Base-by-base conservation (phyloP, 177 flowering plant genomes). In the Vitis hybrid region DNA sequence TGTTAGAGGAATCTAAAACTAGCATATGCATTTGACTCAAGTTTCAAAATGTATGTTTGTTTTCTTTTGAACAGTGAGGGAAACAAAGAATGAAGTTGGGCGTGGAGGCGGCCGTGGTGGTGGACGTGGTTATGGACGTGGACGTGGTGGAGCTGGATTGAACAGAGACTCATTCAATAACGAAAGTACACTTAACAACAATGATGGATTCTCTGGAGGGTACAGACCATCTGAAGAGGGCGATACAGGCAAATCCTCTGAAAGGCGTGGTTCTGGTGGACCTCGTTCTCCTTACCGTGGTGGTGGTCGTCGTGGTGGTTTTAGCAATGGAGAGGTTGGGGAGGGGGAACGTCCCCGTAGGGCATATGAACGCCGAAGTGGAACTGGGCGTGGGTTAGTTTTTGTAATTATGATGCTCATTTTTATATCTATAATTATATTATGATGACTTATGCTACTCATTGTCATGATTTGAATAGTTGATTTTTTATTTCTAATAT, bases 351-450 rank as follows among this genome's bases (percentile, higher is more conserved):
- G 85, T n/a, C 83, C 88, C 51, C 78, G 85, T 1, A 79, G 92
- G 77, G 18, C 26, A 30, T 85, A 48, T 81, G 95, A 90, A 60
- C 90, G 95, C 6, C 91, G 69, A 12, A 90, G 91, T 80, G 95
- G 92, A 8, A 86, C 89, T 68, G 95, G 90, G 1, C 84, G 83
- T 0, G 89, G 95, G 97, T 91, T 56, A 64, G 26, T 70, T 21
- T 78, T 39, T 51, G 8, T 19, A 6, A 2, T 59, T 49, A 17
- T 64, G 45, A 39, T 39, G 8, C 45, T 39, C 45, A 9, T 10
- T 32, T 60, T 2, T 2, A 34, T 6, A 15, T 62, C 51, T 4
- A 30, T 26, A 6, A 60, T 11, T 23, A 56, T 3, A 11, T 14
- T n/a, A 39, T 70, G 11, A 15, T 70, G 65, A 49, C n/a, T 15